Conservation (phyloP, 2,329 filamentous ascomycete genomes). For the Sarocladiaceae sp. region DNA sequence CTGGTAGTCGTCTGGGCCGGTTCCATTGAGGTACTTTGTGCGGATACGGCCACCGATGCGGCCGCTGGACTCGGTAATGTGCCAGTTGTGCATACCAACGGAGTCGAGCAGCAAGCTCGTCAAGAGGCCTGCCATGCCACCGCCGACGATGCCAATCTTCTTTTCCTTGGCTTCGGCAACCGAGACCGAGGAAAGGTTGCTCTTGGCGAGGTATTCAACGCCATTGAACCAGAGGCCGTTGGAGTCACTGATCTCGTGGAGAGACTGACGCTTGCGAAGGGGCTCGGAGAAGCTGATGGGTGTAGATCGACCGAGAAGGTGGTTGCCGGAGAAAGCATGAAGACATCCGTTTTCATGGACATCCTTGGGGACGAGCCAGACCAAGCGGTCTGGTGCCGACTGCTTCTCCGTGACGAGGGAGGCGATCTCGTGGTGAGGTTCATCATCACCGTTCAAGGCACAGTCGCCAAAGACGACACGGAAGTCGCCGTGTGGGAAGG, state of each 20-base stretch:
- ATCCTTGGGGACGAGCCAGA: constrained; percentile 17
- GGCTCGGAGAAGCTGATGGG: constrained; percentile 1
- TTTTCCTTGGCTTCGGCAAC: constrained; percentile 18
- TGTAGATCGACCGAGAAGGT: constrained; percentile 16
- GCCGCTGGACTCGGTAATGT: constrained; percentile 31
- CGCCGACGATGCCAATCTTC: constrained; percentile 13
- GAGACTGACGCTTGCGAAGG: constrained; percentile 10
- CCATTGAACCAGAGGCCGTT: constrained; percentile 21
- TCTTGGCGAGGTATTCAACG: constrained; percentile 19
- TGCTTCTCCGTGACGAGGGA: constrained; percentile 10
- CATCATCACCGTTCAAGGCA: constrained; percentile 9
- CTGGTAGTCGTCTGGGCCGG: constrained; percentile 15
- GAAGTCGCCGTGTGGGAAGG: constrained; percentile 13
- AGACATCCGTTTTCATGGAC: constrained; percentile 15
- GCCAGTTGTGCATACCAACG: constrained; percentile 33
- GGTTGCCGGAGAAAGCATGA: constrained; percentile 15
- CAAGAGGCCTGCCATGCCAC: constrained; percentile 10
- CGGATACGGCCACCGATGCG: constrained; percentile 33
- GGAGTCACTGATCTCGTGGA: constrained; percentile 13
- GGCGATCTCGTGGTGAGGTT: constrained; percentile 14
- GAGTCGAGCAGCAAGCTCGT: constrained; percentile 26
- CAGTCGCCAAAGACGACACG: constrained; percentile 17
- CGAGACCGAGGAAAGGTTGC: constrained; percentile 17
- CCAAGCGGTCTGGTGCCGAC: constrained; percentile 15
- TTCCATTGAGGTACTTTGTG: constrained; percentile 33